phyloP scores from a whole-genome alignment of 768 basidiomycete genomes.

The Rhizopogon sp. region DNA sequence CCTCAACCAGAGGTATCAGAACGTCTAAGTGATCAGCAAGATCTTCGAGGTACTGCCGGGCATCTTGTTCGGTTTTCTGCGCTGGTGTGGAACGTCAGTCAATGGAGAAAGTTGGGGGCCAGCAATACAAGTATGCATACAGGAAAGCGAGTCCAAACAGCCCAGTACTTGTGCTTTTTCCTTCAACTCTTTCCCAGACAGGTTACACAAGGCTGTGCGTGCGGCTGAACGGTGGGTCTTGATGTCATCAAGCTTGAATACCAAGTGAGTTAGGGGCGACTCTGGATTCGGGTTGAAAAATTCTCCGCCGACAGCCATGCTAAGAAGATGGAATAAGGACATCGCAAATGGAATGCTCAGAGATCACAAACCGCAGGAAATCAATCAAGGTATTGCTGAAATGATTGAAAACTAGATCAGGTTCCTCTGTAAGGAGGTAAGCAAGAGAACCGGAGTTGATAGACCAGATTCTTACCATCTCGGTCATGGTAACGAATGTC shows the following conservation, averaged over 20 bases:
- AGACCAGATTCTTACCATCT: background rate
- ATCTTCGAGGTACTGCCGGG: constrained; percentile 4
- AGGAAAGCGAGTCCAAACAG: background rate
- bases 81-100: background rate
- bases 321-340: background rate
- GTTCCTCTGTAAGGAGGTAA: constrained; percentile 5
- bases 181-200: background rate
- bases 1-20: constrained; percentile 7
- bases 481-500: constrained; percentile 4
- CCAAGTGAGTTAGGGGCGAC: constrained; percentile 2
- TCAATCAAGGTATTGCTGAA: constrained; percentile 15
- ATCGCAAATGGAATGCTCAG: background rate
- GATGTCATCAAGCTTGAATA: constrained; percentile 1
- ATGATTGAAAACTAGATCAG: constrained; percentile 10
- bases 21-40: constrained; percentile 8
- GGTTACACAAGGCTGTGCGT: background rate
- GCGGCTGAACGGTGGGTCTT: constrained; percentile 2
- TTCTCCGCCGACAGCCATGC: constrained; percentile 9
- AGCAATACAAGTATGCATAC: background rate
- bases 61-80: background rate
- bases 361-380: constrained; percentile 11
- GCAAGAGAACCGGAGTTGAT: background rate
- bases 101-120: too few relatives aligned
- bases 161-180: constrained; percentile 3
- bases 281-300: constrained; percentile 8